A percentile compares a stretch with the other conserved stretches of the same genome.
Conservation (phyloP, 495 filamentous ascomycete genomes). For the Astrothelium subdiscretum region DNA sequence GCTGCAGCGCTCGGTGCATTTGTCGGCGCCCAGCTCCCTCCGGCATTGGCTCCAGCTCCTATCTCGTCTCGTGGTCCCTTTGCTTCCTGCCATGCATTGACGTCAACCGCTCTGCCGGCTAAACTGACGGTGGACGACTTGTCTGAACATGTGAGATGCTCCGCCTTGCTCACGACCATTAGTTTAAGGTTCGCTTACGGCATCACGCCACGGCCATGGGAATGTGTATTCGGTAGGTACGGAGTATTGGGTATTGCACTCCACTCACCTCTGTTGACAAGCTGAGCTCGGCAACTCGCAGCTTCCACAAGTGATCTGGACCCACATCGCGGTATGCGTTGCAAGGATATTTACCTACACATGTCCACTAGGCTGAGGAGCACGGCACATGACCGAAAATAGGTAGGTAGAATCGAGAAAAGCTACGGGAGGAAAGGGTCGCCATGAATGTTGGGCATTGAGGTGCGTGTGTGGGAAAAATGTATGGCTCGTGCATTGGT, state of each 20-base stretch:
- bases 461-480: no score
- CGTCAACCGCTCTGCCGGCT: neutral
- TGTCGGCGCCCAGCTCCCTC: neutral
- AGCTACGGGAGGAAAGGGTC: neutral
- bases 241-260: no score
- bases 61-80: neutral
- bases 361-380: neutral
- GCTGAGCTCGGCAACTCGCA: neutral
- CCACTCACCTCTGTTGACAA: neutral
- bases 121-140: no score
- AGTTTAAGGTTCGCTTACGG: no score
- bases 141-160: neutral
- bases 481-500: neutral
- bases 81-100: neutral
- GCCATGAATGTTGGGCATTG: no score
- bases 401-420: neutral
- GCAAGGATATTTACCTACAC: neutral
- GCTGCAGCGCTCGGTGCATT: conserved; percentile 1
- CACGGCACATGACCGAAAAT: neutral
- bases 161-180: no score
- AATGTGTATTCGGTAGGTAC: no score
- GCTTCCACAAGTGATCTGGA: no score
- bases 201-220: no score
- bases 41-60: neutral
- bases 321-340: neutral